These are phyloP conservation scores for Aureobasidium musti DNA, from an alignment of 2,329 filamentous ascomycete species.

Conservation along the genomic window DNA sequence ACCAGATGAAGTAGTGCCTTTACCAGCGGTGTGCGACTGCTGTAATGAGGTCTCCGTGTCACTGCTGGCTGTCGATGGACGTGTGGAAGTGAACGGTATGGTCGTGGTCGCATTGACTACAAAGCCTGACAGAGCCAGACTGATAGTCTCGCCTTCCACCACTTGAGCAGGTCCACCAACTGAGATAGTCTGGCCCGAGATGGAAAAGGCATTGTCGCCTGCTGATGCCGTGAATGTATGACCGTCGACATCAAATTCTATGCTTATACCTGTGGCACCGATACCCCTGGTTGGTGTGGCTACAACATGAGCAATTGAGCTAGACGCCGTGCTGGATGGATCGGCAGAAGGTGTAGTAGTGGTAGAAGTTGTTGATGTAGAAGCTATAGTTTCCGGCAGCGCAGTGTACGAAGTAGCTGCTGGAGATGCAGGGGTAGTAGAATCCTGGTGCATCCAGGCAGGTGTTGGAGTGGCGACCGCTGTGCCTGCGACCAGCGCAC, in stretches of 20 bases:
- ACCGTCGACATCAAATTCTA: slow-evolving; percentile 7
- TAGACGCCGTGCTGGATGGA: neutral
- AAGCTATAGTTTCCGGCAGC: slow-evolving; percentile 5
- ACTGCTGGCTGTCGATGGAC: neutral
- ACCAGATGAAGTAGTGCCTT: neutral
- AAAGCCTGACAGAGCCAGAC: slow-evolving; percentile 4
- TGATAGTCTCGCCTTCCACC: slow-evolving; percentile 27
- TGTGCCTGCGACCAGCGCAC: slow-evolving; percentile 31
- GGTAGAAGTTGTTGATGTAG: neutral
- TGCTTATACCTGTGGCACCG: slow-evolving; percentile 13
- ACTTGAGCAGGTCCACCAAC: slow-evolving; percentile 12
- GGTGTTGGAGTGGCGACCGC: slow-evolving; percentile 19
- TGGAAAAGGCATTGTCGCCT: slow-evolving; percentile 17
- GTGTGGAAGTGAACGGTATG: slow-evolving; percentile 11
- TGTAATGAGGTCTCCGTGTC: neutral
- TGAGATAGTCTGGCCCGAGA: slow-evolving; percentile 17
- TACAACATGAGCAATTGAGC: neutral
- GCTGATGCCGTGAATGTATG: slow-evolving; percentile 21
- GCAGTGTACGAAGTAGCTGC: slow-evolving; percentile 20
- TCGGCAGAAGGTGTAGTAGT: neutral
- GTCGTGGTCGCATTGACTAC: slow-evolving; percentile 26
- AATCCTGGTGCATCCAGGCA: neutral
- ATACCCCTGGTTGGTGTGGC: slow-evolving; percentile 4
- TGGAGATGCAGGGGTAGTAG: slow-evolving; percentile 21
- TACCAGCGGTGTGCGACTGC: neutral